Conservation (phyloP, 208 protist species). For the Acanthamoeba triangularis region DNA sequence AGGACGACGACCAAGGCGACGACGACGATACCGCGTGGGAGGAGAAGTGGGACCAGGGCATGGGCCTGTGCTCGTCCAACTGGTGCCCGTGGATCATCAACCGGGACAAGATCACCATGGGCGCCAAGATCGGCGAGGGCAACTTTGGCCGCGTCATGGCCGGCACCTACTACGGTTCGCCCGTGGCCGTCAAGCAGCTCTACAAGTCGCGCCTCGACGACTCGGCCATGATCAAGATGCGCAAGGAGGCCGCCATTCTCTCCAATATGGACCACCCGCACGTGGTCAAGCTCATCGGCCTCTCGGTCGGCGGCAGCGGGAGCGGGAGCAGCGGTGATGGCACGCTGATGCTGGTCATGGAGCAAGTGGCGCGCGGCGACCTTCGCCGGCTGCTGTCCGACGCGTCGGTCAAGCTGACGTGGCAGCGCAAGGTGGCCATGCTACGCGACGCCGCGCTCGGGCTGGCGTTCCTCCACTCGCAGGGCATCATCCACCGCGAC, state of each 20-base stretch:
- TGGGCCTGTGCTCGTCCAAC: constrained; percentile 68
- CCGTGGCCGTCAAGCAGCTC: constrained; percentile 70
- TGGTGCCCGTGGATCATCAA: constrained; percentile 70
- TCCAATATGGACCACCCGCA: constrained; percentile 27
- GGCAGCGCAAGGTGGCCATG: constrained; percentile 53
- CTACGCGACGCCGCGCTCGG: constrained; percentile 54
- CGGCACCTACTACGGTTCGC: neutral
- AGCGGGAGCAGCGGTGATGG: neutral
- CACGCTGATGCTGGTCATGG: constrained; percentile 84
- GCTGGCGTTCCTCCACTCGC: constrained; percentile 18
- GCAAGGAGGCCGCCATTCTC: constrained; percentile 52
- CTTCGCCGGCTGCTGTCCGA: constrained; percentile 82
- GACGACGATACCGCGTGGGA: neutral
- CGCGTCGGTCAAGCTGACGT: neutral
- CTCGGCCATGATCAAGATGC: constrained; percentile 33
- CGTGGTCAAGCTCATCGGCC: constrained; percentile 21
- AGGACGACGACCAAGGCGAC: neutral
- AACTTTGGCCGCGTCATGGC: constrained; percentile 31
- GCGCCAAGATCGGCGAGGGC: constrained; percentile 53
- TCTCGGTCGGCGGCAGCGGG: neutral
- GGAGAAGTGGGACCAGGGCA: constrained; percentile 49
- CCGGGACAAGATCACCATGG: neutral
- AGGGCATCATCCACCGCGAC: constrained; percentile 70
- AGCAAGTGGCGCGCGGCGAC: constrained; percentile 82
- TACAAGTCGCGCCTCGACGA: constrained; percentile 55